Percentiles rank a stretch among this genome's conserved stretches.
Evolutionary conservation across 2,329 filamentous ascomycete species (phyloP).

Genomic region (Parastagonospora avenae): DNA sequence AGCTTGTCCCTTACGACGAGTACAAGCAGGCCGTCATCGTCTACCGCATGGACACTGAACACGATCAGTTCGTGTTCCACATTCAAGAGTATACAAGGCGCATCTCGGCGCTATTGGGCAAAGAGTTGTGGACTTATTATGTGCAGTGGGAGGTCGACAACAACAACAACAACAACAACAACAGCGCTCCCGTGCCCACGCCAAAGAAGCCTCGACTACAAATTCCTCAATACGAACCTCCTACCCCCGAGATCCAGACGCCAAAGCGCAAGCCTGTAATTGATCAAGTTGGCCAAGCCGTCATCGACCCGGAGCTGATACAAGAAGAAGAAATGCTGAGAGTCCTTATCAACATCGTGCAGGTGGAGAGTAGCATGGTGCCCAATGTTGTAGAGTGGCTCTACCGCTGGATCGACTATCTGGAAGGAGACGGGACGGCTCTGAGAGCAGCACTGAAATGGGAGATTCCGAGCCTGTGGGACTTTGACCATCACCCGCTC

Average conservation of each 20-base stretch:
- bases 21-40: conserved; percentile 30
- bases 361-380: conserved; percentile 29
- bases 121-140: conserved; percentile 41
- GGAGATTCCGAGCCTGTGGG: conserved; percentile 44
- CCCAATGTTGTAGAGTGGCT: conserved; percentile 45
- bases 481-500: conserved; percentile 40
- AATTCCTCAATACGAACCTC: background rate
- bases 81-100: conserved; percentile 39
- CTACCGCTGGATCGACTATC: conserved; percentile 41
- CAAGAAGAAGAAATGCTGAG: conserved; percentile 35
- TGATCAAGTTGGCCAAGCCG: conserved; percentile 22
- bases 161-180: background rate
- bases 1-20: conserved; percentile 37
- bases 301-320: conserved; percentile 29
- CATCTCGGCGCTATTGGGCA: conserved; percentile 15
- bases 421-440: conserved; percentile 38
- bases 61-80: conserved; percentile 30
- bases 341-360: conserved; percentile 40
- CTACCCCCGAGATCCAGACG: conserved; percentile 1
- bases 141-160: conserved; percentile 39
- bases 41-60: conserved; percentile 34
- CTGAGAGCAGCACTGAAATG: conserved; percentile 35
- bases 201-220: conserved; percentile 33
- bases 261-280: conserved; percentile 13
- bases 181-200: conserved; percentile 7